Evolutionary conservation across 257 asterid species (phyloP), one percentile per base, ranked within the genome.

Genomic region (Penstemon eatonii): DNA sequence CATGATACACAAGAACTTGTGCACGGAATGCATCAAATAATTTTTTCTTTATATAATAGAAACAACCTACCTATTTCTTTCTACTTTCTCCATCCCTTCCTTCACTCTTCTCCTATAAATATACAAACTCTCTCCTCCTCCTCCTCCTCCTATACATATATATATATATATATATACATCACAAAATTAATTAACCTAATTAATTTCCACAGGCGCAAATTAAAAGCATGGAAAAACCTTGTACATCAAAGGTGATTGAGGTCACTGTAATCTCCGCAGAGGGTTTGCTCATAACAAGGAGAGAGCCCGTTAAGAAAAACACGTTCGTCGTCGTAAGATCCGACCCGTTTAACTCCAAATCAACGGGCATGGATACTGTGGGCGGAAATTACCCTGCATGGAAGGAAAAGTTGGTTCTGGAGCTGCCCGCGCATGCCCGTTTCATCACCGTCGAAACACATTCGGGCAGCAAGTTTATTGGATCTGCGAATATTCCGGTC

Each of bases 241-340:
- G 42, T 0, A 4, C 74, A 7, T 58, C 82, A 6, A 67, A 76
- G 52, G 44, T 52, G 11, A 68, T 91, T 36, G 95, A 91, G 68
- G 65, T 92, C 13, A 84, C 88, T 4, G 90, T 92, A 10, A 82
- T 89, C 7, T 92, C 96, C 0, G 89, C 85, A 4, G 98, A 92
- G 66, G 84, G 75, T 56, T 67, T 89, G 10, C 61, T 70, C 7
- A 8, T 73, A 2, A 81, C 42, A 67, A 64, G 64, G 45, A 73
- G 47, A 8, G 75, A 44, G 2, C 74, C 79, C 70, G 73, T 67
- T 44, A 86, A 77, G 86, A 85, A 80, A 13, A 73, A 79, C 68
- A 64, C 81, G 0, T 86, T 64, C 52, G 85, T 90, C n/a, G 73
- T 69, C 15, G 85, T 92, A 0, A 79, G 37, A 65, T 53, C 78